Base-by-base conservation (phyloP, 1,284 basidiomycete genomes). In the Neotropicomus parvogracilis region DNA sequence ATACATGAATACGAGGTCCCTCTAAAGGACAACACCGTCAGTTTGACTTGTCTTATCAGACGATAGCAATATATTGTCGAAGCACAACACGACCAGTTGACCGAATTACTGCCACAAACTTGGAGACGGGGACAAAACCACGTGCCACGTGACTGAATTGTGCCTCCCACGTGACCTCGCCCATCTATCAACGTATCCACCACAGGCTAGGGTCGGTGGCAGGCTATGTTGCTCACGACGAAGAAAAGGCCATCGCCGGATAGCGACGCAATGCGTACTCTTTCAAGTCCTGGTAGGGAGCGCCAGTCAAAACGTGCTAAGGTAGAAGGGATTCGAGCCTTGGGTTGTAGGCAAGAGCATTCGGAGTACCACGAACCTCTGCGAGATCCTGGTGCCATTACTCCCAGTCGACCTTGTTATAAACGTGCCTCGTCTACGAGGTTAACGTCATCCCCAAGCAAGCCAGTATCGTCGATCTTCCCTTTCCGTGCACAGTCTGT, bases 181-280 rank as follows among this genome's bases (percentile, higher is more conserved):
- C n/a, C n/a, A n/a, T n/a, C n/a, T n/a, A n/a, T n/a, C n/a, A n/a
- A n/a, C n/a, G n/a, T n/a, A n/a, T n/a, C n/a, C n/a, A n/a, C n/a
- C n/a, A n/a, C n/a, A n/a, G n/a, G n/a, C n/a, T n/a, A n/a, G n/a
- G n/a, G n/a, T n/a, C n/a, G n/a, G n/a, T n/a, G 24, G 24, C 24
- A 24, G 24, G 17, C 40, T 4, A 44, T 33, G 16, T 43, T 40
- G 41, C 40, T 52, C 38, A 16, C 38, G 12, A 53, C 52, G 38
- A 65, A 64, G 54, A 65, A 65, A 47, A 55, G 63, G 26, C 3
- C 47, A 13, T 66, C 64, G 4, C 56, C 62, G 6, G 64, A 67
- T 21, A 46, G 51, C 7, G 54, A 60, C 16, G 26, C 48, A 27
- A 38, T 45, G 3, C 52, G 43, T 42, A 6, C 36, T 9, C 32